phyloP scores from a whole-genome alignment of 129 eudicot genomes.

The Silybum marianum region DNA sequence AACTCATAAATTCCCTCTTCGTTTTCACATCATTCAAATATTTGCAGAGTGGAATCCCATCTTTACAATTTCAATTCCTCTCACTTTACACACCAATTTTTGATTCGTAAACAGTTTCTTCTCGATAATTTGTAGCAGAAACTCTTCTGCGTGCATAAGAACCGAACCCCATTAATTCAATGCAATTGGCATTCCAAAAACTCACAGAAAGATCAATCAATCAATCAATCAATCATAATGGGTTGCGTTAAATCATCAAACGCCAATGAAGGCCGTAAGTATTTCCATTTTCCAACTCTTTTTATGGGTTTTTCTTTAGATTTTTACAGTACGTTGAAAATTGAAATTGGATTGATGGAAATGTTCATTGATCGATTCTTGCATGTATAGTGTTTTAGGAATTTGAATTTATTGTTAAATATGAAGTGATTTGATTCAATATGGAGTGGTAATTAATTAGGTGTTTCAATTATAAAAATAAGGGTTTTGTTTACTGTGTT shows the following conservation, averaged over 20 bases:
- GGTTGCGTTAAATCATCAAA: conserved; percentile 8
- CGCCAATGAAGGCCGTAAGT: background rate
- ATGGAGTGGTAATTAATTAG: too few relatives aligned
- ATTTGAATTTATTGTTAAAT: too few relatives aligned
- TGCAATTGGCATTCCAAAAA: background rate
- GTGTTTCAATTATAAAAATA: too few relatives aligned
- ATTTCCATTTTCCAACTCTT: background rate
- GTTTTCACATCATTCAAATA: too few relatives aligned
- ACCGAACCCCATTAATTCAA: background rate
- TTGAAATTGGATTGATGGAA: background rate
- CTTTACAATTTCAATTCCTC: too few relatives aligned
- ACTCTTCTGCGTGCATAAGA: background rate
- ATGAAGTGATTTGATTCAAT: too few relatives aligned
- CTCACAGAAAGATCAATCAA: too few relatives aligned
- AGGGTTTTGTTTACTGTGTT: too few relatives aligned
- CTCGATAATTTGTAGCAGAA: background rate
- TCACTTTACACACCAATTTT: background rate
- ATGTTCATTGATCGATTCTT: background rate
- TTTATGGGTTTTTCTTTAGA: background rate
- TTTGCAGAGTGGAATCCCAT: too few relatives aligned
- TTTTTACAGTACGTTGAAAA: background rate
- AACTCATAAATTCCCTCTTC: too few relatives aligned
- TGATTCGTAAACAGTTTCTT: background rate
- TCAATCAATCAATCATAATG: conserved; percentile 8
- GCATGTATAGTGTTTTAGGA: background rate